Conservation (phyloP, 2,329 filamentous ascomycete species). For the Fusarium circinatum region DNA sequence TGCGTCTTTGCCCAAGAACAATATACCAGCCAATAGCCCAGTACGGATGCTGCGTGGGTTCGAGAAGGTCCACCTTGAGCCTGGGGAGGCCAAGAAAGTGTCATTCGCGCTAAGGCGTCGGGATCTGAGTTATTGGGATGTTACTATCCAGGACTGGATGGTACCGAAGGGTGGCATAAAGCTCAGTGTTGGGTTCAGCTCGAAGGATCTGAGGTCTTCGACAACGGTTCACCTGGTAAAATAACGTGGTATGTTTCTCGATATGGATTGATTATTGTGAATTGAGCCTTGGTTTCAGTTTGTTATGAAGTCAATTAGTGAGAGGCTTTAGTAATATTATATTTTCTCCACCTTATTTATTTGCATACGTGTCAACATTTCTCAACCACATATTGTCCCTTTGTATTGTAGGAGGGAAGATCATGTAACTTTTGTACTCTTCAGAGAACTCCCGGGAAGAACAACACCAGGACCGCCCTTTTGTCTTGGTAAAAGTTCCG, state of each 20-base stretch:
- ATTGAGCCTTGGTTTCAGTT: neutral
- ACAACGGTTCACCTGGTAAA: neutral
- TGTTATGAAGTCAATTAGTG: neutral
- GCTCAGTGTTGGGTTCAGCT: slow-evolving; percentile 43
- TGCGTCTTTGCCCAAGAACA: slow-evolving; percentile 52
- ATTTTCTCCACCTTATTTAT: neutral
- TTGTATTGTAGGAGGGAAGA: too few species aligned
- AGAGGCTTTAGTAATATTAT: neutral
- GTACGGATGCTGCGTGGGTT: slow-evolving; percentile 61
- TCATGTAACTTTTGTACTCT: too few species aligned
- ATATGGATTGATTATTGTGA: neutral
- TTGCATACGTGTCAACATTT: neutral
- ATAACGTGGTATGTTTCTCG: rapidly evolving
- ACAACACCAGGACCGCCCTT: neutral
- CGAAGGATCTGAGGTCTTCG: slow-evolving; percentile 30
- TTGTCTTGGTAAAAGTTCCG: neutral
- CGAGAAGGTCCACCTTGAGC: slow-evolving; percentile 57
- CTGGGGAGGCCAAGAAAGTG: slow-evolving; percentile 53
- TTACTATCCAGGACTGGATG: slow-evolving; percentile 54
- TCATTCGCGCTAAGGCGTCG: slow-evolving; percentile 58
- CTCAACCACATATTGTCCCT: rapidly evolving
- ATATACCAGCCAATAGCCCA: slow-evolving; percentile 56
- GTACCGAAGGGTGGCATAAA: slow-evolving; percentile 42
- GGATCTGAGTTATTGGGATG: slow-evolving; percentile 62
- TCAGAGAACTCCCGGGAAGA: neutral